Evolutionary conservation across 306 rosid genomes (phyloP), one percentile per base, ranked within the genome.

Genomic region (Prunus davidiana): DNA sequence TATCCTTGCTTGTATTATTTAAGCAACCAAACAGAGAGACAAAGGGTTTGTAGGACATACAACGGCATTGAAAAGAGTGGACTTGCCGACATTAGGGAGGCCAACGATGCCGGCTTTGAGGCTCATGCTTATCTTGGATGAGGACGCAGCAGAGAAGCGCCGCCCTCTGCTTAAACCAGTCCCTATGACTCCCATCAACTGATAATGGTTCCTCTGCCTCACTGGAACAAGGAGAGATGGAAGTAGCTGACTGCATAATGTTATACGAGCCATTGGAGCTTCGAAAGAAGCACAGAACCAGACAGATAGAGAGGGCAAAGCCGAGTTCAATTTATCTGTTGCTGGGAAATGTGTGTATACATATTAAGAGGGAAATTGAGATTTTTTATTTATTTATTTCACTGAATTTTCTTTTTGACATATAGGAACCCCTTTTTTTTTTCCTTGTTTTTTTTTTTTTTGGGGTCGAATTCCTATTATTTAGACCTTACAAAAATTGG

Each of bases 31-130:
- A 6, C 46, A 73, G 16, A 79, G 71, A 61, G 62, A 67, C 27
- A 50, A 3, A 54, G 41, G 20, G 68, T 60, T 27, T 69, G 30
- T 5, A 14, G 22, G 14, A 14, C 93, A 88, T 82, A 95, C 97
- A 28, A 95, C 97, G 76, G 97, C 99, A 73, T 92, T 95, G 88
- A 95, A 95, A 76, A 95, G 97, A 32, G 97, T 95, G 73, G 98
- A 95, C 79, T 90, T 95, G 49, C 98, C 98, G 71, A 95, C 99
- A 79, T 95, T 95, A 11, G 97, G 97, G 57, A 95, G 99, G 75
- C 99, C 99, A 65, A 95, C 99, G 58, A 95, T 92, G 69, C 99
- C 99, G 60, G 97, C 96, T 83, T 76, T 87, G 72, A 95, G 93
- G 83, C 93, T 95, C 99, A 90, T 95, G 90, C 99, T 88, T 55